A percentile compares a stretch with the other conserved stretches of the same genome.
Conservation (phyloP, 2,329 filamentous ascomycete genomes). For the Aspergillus bombycis region DNA sequence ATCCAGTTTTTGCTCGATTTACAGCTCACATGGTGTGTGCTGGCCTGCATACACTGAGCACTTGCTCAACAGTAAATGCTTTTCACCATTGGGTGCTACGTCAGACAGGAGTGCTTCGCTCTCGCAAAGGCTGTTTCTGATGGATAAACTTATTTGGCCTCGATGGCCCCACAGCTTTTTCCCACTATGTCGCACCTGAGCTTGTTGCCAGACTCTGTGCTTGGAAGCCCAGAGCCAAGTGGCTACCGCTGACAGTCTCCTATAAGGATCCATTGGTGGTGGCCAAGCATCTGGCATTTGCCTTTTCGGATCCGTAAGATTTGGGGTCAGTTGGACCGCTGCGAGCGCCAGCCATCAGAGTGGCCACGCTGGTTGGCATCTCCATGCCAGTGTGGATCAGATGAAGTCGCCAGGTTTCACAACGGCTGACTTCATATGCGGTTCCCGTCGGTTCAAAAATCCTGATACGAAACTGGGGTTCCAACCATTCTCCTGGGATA, state of each 20-base stretch:
- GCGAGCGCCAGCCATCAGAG: slow-evolving; percentile 13
- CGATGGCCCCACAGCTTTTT: slow-evolving; percentile 9
- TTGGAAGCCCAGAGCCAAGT: slow-evolving; percentile 12
- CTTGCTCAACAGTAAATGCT: slow-evolving; percentile 12
- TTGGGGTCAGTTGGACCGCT: slow-evolving; percentile 26
- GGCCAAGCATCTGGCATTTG: slow-evolving; percentile 24
- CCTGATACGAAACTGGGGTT: slow-evolving; percentile 32
- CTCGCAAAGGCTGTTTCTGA: slow-evolving; percentile 9
- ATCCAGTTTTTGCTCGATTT: slow-evolving; percentile 19
- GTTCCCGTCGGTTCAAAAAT: slow-evolving; percentile 35
- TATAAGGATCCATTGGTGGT: slow-evolving; percentile 15
- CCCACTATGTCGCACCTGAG: slow-evolving; percentile 25
- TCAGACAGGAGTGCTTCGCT: slow-evolving; percentile 15
- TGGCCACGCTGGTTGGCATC: slow-evolving; percentile 18
- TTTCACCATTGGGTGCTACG: slow-evolving; percentile 21
- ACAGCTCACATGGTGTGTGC: slow-evolving; percentile 35
- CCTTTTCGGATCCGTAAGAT: slow-evolving; percentile 23
- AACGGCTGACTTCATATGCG: slow-evolving; percentile 42
- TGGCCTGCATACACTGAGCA: slow-evolving; percentile 24
- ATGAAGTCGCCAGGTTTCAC: slow-evolving; percentile 40
- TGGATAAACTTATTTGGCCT: slow-evolving; percentile 19
- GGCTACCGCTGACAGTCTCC: slow-evolving; percentile 15
- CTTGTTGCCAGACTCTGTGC: slow-evolving; percentile 19
- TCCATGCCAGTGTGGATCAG: slow-evolving; percentile 39
- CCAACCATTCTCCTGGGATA: slow-evolving; percentile 17